A percentile compares a stretch with the other conserved stretches of the same genome.
phyloP scores from a whole-genome alignment of 768 basidiomycete species.

The Macrocybe gigantea region DNA sequence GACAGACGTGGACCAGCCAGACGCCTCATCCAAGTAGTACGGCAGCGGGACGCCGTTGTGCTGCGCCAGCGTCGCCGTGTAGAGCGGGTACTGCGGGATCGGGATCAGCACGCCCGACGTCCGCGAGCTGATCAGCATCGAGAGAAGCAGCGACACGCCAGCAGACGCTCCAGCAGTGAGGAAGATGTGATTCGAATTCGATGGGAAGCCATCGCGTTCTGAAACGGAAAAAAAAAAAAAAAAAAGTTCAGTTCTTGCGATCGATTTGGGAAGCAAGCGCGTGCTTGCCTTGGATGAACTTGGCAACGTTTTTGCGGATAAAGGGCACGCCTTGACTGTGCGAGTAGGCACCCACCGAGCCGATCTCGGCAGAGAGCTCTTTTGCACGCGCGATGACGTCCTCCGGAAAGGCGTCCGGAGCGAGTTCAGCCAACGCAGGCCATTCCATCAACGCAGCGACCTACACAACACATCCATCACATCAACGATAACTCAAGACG shows the following conservation, averaged over 20 bases:
- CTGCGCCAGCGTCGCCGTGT: slow-evolving; percentile 91
- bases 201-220: slow-evolving; percentile 89
- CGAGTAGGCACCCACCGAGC: slow-evolving; percentile 91
- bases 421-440: slow-evolving; percentile 75
- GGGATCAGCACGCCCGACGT: slow-evolving; percentile 84
- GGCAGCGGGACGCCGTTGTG: slow-evolving; percentile 75
- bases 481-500: background rate
- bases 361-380: slow-evolving; percentile 78
- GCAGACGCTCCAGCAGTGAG: slow-evolving; percentile 92
- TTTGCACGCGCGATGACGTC: slow-evolving; percentile 84
- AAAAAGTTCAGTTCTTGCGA: background rate
- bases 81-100: slow-evolving; percentile 97
- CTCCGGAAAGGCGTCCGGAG: slow-evolving; percentile 72
- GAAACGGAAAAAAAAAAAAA: slow-evolving; percentile 7
- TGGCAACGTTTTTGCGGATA: slow-evolving; percentile 83
- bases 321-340: slow-evolving; percentile 90
- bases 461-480: slow-evolving; percentile 31
- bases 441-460: slow-evolving; percentile 91
- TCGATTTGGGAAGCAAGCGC: too few relatives aligned
- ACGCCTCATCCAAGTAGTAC: slow-evolving; percentile 82
- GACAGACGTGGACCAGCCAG: slow-evolving; percentile 79
- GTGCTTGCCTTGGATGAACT: slow-evolving; percentile 76
- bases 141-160: slow-evolving; percentile 85
- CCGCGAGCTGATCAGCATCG: slow-evolving; percentile 66
- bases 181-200: slow-evolving; percentile 83